Evolutionary conservation across 164 flowering plant species (phyloP).

Genomic region (Santalum album): DNA sequence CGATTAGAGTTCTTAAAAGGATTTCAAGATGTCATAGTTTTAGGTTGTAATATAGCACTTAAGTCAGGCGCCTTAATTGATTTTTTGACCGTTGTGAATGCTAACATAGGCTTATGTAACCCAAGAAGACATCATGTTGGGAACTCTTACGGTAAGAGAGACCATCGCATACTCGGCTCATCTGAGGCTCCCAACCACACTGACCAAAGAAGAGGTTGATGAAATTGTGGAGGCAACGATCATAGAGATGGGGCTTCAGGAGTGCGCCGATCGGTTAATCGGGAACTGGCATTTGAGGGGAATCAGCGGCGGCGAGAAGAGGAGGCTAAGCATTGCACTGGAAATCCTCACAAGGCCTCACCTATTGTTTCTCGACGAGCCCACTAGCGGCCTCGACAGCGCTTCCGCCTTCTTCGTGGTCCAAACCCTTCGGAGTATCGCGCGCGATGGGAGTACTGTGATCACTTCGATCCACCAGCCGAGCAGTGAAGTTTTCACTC

Average conservation of each 20-base stretch:
- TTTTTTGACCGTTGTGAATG: too few species aligned
- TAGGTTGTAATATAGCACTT: background rate
- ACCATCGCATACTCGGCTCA: background rate
- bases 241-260: background rate
- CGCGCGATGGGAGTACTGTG: background rate
- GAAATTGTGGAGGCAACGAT: background rate
- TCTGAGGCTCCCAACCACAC: background rate
- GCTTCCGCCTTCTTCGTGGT: background rate
- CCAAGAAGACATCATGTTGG: background rate
- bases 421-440: background rate
- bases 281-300: background rate
- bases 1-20: too few species aligned
- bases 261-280: background rate
- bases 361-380: background rate
- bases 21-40: background rate
- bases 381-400: conserved; percentile 2
- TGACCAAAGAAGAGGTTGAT: conserved; percentile 1
- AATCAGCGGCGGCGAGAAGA: background rate
- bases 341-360: conserved; percentile 1
- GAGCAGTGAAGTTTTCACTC: background rate
- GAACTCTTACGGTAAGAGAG: background rate
- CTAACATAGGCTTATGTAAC: background rate
- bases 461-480: conserved; percentile 1
- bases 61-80: too few species aligned
- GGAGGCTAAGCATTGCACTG: background rate